These are phyloP conservation scores for Boletus fagicola DNA, from an alignment of 768 basidiomycete genomes.

Conservation along the genomic window DNA sequence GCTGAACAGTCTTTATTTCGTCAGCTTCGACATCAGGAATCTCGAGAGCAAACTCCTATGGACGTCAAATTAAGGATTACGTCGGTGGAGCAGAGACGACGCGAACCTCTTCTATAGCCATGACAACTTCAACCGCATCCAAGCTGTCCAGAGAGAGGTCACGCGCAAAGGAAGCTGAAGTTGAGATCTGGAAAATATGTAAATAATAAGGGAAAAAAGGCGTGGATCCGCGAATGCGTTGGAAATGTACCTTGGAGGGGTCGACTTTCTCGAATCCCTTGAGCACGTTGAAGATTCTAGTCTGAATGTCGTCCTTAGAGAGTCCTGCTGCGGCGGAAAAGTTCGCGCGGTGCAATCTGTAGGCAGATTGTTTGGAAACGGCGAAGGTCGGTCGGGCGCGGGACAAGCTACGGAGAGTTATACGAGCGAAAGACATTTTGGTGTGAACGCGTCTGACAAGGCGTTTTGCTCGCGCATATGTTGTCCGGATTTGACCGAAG, in stretches of 20 bases:
- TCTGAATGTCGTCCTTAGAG: constrained; percentile 25
- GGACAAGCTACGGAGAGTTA: constrained; percentile 33
- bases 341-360: constrained; percentile 31
- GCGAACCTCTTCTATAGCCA: constrained; percentile 92
- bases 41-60: constrained; percentile 93
- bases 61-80: not conserved
- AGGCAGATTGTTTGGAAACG: constrained; percentile 29
- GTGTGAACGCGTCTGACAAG: constrained; percentile 21
- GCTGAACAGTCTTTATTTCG: constrained; percentile 85
- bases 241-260: constrained; percentile 24
- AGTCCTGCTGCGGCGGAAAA: constrained; percentile 29
- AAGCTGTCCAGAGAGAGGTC: constrained; percentile 78
- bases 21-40: constrained; percentile 98
- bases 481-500: constrained; percentile 30
- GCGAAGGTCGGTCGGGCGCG: constrained; percentile 29
- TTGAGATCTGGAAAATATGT: constrained; percentile 51
- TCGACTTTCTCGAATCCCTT: constrained; percentile 35
- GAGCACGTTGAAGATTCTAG: constrained; percentile 29
- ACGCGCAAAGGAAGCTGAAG: constrained; percentile 52
- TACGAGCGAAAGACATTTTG: constrained; percentile 36
- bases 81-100: constrained; percentile 1
- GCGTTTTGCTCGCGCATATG: not conserved
- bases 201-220: constrained; percentile 32
- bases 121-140: constrained; percentile 96
- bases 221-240: not conserved